phyloP scores from a whole-genome alignment of 768 basidiomycete genomes.

The Pleurotus cornucopiae region DNA sequence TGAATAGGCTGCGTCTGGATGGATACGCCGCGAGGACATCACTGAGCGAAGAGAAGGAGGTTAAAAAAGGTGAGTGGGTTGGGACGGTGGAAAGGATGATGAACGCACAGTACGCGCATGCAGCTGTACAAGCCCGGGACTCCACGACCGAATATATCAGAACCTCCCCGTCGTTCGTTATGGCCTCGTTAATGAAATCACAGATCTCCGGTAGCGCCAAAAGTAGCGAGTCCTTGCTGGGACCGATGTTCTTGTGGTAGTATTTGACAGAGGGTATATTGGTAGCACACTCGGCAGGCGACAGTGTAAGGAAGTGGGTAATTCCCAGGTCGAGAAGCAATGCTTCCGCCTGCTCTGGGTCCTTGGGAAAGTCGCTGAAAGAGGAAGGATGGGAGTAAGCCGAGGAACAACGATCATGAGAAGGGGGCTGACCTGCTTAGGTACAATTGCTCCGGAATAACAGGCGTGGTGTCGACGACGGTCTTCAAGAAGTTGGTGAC shows the following conservation, averaged over 20 bases:
- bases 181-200: constrained; percentile 38
- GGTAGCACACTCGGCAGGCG: constrained; percentile 42
- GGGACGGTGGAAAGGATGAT: not conserved
- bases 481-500: constrained; percentile 49
- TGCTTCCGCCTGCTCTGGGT: constrained; percentile 43
- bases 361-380: constrained; percentile 52
- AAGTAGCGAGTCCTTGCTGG: constrained; percentile 36
- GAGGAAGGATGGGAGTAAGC: not conserved
- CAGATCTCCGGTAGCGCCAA: constrained; percentile 43
- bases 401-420: not conserved
- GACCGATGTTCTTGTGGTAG: constrained; percentile 37
- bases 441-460: constrained; percentile 45
- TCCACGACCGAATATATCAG: constrained; percentile 55
- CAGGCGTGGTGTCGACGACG: constrained; percentile 45
- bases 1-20: constrained; percentile 33
- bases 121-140: constrained; percentile 47
- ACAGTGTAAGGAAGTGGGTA: constrained; percentile 51
- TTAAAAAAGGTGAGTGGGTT: constrained; percentile 4
- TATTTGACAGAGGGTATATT: constrained; percentile 30
- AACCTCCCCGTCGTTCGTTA: constrained; percentile 37
- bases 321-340: constrained; percentile 47
- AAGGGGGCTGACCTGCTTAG: constrained; percentile 41
- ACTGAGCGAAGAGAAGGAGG: constrained; percentile 26
- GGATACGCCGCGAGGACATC: constrained; percentile 37
- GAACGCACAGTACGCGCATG: constrained; percentile 50